phyloP scores from a whole-genome alignment of 805 yeast genomes.

The Candida argentea region DNA sequence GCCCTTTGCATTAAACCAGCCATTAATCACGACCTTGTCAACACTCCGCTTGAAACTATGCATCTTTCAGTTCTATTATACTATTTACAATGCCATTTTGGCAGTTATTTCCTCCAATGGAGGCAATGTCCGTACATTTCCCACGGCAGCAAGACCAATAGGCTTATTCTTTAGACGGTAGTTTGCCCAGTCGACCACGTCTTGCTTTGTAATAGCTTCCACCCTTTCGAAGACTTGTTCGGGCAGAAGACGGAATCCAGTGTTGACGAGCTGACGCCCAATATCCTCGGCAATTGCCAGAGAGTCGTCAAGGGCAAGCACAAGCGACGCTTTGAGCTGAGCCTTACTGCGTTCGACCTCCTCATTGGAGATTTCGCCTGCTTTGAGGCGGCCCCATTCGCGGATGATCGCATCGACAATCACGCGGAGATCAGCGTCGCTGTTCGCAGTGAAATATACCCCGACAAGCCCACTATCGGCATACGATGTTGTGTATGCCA shows the following conservation, averaged over 20 bases:
- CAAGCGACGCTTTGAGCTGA: conserved; percentile 84
- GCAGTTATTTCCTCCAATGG: conserved; percentile 43
- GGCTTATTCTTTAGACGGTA: conserved; percentile 69
- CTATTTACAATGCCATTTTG: not conserved
- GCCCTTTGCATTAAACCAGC: too few relatives aligned
- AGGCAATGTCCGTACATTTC: conserved; percentile 67
- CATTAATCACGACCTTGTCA: too few relatives aligned
- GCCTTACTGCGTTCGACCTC: conserved; percentile 94
- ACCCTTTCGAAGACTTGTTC: conserved; percentile 69
- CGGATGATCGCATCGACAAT: conserved; percentile 65
- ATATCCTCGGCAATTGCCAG: conserved; percentile 96
- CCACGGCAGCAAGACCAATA: conserved; percentile 84
- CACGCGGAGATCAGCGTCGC: conserved; percentile 51
- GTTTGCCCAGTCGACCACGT: conserved; percentile 82
- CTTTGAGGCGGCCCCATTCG: conserved; percentile 84
- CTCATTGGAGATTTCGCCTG: conserved; percentile 65
- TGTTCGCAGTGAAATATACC: conserved; percentile 80
- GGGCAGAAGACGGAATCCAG: conserved; percentile 70
- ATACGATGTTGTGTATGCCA: conserved; percentile 95
- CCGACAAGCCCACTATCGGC: conserved; percentile 99
- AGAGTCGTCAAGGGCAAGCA: conserved; percentile 85
- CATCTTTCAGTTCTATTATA: too few relatives aligned
- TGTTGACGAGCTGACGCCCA: conserved; percentile 93
- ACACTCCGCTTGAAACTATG: too few relatives aligned
- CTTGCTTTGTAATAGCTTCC: conserved; percentile 65